Evolutionary conservation across 1,284 basidiomycete genomes (phyloP).

Genomic region (Afroboletus lepidellus): DNA sequence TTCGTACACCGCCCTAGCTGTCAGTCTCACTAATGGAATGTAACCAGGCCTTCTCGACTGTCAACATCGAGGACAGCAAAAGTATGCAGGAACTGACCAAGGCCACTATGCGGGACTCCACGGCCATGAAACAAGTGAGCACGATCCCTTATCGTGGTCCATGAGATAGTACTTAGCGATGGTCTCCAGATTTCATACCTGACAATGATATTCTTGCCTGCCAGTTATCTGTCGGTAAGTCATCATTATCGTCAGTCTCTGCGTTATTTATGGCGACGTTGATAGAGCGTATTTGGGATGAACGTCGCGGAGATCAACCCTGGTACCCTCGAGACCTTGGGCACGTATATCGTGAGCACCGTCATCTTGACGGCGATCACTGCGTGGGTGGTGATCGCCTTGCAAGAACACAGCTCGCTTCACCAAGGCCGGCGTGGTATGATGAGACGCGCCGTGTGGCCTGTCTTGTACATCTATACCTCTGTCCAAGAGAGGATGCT

Average conservation of each 20-base stretch:
- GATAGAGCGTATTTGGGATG: conserved; percentile 39
- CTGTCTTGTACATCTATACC: conserved; percentile 8
- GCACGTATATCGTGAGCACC: conserved; percentile 42
- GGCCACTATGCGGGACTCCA: conserved; percentile 46
- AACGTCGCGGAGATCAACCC: conserved; percentile 40
- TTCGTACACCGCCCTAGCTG: conserved; percentile 7
- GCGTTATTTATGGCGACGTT: background rate
- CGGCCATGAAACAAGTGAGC: conserved; percentile 47
- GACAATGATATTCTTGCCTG: conserved; percentile 34
- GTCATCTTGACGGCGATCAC: conserved; percentile 49
- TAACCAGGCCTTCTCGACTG: conserved; percentile 46
- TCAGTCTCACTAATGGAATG: conserved; percentile 3
- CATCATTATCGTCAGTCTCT: background rate
- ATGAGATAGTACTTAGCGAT: background rate
- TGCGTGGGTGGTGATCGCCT: conserved; percentile 44
- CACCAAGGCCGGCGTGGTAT: conserved; percentile 12
- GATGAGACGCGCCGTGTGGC: conserved; percentile 22
- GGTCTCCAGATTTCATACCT: conserved; percentile 29
- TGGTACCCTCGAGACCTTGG: conserved; percentile 34
- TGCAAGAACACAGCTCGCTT: conserved; percentile 29
- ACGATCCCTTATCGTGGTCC: too few species aligned
- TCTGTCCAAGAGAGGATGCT: background rate
- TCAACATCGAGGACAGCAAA: conserved; percentile 50
- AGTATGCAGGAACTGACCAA: conserved; percentile 46
- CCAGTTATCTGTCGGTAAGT: conserved; percentile 40